Evolutionary conservation across 116 monocot genomes (phyloP).

Genomic region (Cymodocea nodosa): DNA sequence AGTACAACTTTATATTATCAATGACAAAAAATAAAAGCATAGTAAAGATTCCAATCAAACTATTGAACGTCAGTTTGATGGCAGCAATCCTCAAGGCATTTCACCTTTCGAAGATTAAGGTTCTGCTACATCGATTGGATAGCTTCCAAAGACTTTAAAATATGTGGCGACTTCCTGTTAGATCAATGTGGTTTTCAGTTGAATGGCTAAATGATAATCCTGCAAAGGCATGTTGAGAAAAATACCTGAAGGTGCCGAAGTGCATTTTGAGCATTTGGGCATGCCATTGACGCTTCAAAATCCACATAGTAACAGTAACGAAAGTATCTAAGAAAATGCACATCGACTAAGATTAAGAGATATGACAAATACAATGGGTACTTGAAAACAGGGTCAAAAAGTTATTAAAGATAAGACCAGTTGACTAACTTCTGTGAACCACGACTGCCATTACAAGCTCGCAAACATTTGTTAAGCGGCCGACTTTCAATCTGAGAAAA

Average conservation of each 20-base stretch:
- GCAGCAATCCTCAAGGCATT: background rate
- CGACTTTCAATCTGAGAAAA: conserved; percentile 81
- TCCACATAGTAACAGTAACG: conserved; percentile 91
- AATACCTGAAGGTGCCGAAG: conserved; percentile 66
- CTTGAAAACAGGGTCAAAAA: background rate
- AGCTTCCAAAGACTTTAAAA: conserved; percentile 21
- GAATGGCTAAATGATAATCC: background rate
- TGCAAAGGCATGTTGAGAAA: background rate
- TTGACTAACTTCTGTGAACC: conserved; percentile 36
- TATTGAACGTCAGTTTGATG: too few relatives aligned
- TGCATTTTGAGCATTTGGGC: conserved; percentile 75
- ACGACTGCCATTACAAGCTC: conserved; percentile 26
- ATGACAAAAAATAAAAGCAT: too few relatives aligned
- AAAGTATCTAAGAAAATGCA: conserved; percentile 42
- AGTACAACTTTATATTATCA: too few relatives aligned
- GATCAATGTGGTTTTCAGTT: background rate
- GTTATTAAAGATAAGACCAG: background rate
- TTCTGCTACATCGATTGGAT: conserved; percentile 15
- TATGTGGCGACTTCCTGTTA: conserved; percentile 19
- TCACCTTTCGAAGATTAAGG: background rate
- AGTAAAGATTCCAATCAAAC: too few relatives aligned
- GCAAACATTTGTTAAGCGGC: conserved; percentile 45
- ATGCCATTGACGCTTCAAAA: conserved; percentile 97
- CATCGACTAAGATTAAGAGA: too few relatives aligned
- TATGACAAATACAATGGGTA: background rate